A percentile compares a stretch with the other conserved stretches of the same genome.
These are phyloP conservation scores for Scorias spongiosa DNA, from an alignment of 2,329 filamentous ascomycete genomes.

Conservation along the genomic window DNA sequence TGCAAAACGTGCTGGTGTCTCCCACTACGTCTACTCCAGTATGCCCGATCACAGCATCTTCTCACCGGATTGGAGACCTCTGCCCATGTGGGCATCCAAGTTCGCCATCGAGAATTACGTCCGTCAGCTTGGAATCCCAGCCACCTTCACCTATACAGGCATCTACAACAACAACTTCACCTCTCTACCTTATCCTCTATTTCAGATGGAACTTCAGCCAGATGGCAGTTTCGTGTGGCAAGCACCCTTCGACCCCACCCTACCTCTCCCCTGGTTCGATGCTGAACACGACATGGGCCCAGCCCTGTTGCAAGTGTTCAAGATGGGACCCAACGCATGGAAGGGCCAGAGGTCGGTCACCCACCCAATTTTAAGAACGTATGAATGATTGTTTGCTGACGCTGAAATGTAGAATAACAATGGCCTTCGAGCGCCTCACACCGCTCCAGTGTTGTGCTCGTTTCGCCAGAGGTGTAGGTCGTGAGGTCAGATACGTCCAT, in stretches of 20 bases:
- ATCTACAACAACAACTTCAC: constrained; percentile 99
- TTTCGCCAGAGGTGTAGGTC: constrained; percentile 63
- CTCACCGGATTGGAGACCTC: constrained; percentile 58
- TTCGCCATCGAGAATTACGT: constrained; percentile 88
- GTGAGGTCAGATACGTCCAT: constrained; percentile 63
- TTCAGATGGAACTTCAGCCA: constrained; percentile 77
- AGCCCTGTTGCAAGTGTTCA: constrained; percentile 84
- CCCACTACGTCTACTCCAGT: constrained; percentile 90
- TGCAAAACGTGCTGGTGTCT: constrained; percentile 67
- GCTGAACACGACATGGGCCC: constrained; percentile 93
- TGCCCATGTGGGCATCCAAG: constrained; percentile 86
- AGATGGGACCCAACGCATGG: constrained; percentile 80
- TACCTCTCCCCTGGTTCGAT: constrained; percentile 85
- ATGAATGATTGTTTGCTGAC: constrained; percentile 1
- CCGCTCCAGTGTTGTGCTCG: constrained; percentile 67
- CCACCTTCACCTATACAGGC: constrained; percentile 89
- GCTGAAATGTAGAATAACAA: constrained; percentile 47
- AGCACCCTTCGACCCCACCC: constrained; percentile 81
- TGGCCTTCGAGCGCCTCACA: constrained; percentile 80
- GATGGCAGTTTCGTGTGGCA: constrained; percentile 87
- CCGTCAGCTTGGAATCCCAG: constrained; percentile 62
- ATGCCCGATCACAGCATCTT: constrained; percentile 90
- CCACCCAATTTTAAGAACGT: not conserved
- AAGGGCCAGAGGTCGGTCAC: constrained; percentile 48
- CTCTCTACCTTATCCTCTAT: constrained; percentile 76